phyloP scores from a whole-genome alignment of 2,329 filamentous ascomycete species.

The Coniella lustricola region DNA sequence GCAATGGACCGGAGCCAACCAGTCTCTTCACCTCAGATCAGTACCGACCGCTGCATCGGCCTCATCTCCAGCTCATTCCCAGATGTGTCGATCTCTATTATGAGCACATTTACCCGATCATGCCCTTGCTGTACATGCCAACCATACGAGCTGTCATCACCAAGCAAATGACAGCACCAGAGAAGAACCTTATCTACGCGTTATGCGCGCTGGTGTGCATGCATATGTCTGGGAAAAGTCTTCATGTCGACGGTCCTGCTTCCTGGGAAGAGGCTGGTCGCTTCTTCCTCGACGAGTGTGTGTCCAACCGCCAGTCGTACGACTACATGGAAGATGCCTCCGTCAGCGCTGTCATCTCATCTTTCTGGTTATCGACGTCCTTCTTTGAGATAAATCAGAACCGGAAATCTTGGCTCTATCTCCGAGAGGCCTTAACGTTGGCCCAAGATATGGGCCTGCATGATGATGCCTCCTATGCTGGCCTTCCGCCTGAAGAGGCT shows the following conservation, averaged over 20 bases:
- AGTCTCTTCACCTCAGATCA: conserved; percentile 35
- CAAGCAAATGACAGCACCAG: conserved; percentile 30
- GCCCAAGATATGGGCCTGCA: conserved; percentile 53
- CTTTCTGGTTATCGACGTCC: conserved; percentile 54
- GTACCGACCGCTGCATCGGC: conserved; percentile 32
- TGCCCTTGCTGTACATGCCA: conserved; percentile 54
- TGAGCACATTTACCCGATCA: conserved; percentile 55
- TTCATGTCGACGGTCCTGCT: conserved; percentile 29
- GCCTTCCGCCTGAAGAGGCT: conserved; percentile 40
- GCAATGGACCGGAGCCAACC: conserved; percentile 28
- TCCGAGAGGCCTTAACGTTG: conserved; percentile 54
- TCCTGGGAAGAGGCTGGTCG: conserved; percentile 45
- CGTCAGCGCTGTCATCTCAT: conserved; percentile 51
- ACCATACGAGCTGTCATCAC: conserved; percentile 42
- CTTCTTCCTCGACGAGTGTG: conserved; percentile 51
- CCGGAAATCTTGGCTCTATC: conserved; percentile 55
- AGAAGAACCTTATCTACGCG: conserved; percentile 44
- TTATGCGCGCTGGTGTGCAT: conserved; percentile 50
- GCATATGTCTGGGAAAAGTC: conserved; percentile 40
- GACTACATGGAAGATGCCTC: conserved; percentile 52
- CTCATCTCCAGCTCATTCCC: conserved; percentile 41
- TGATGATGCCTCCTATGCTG: conserved; percentile 48
- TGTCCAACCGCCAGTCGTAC: conserved; percentile 47
- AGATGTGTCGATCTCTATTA: conserved; percentile 57
- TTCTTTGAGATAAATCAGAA: conserved; percentile 56